A percentile compares a stretch with the other conserved stretches of the same genome.
Evolutionary conservation across 2,329 filamentous ascomycete species (phyloP).

Genomic region (Cadophora sp.): DNA sequence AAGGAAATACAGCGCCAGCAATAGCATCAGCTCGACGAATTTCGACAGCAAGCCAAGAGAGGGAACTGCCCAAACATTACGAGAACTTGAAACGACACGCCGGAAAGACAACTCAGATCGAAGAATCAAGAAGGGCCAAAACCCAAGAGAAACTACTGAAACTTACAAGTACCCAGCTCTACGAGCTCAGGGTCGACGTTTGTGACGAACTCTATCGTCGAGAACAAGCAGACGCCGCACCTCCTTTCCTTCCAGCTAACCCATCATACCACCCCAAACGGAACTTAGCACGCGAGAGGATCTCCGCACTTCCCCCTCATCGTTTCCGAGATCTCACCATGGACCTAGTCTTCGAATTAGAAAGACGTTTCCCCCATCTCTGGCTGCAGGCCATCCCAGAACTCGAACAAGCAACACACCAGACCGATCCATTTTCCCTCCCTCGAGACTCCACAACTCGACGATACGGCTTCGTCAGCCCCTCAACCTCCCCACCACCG

Average conservation of each 20-base stretch:
- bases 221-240: conserved; percentile 50
- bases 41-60: conserved; percentile 1
- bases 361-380: conserved; percentile 27
- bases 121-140: not conserved
- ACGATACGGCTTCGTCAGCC: conserved; percentile 15
- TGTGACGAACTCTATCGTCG: conserved; percentile 36
- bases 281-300: conserved; percentile 32
- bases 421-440: conserved; percentile 5
- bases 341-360: conserved; percentile 33
- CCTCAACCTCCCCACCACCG: not conserved
- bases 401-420: not conserved
- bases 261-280: conserved; percentile 28
- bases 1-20: not conserved
- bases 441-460: not conserved
- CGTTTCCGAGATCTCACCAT: conserved; percentile 31
- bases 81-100: conserved; percentile 27
- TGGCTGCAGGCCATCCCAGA: not conserved
- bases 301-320: conserved; percentile 23
- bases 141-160: conserved; percentile 28
- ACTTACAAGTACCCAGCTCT: conserved; percentile 27
- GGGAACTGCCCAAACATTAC: conserved; percentile 16
- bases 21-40: not conserved
- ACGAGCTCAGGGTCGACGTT: conserved; percentile 34
- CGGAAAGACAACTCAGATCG: not conserved
- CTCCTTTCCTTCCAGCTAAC: conserved; percentile 28